Evolutionary conservation across 306 rosid genomes (phyloP), one percentile per base, ranked within the genome.

Genomic region (Malus sieversii): DNA sequence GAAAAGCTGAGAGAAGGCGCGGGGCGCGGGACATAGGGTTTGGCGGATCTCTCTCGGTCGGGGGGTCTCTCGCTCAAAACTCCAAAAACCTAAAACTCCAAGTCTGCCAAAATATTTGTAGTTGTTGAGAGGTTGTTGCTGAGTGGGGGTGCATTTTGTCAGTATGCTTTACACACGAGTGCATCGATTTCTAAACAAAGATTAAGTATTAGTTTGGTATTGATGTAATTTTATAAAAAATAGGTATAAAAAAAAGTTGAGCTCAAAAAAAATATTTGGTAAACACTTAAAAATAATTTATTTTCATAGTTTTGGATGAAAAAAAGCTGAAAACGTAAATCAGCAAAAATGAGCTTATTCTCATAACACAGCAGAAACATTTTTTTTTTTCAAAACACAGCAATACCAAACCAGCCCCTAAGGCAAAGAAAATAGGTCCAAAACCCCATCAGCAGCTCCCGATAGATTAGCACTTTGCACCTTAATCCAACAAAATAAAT

Each of bases 161-260:
- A 60, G 70, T 74, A 27, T 27, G 77, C 77, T 61, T 74, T 74
- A 10, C 46, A 62, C 77, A 62, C 61, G 70, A 61, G 59, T 61
- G 60, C 57, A 19, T 44, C 77, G 68, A 38, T 38, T 60, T 74
- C 61, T 35, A 19, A 44, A 42, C 22, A n/a, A 12, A 13, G 1
- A 14, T 27, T 27, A 27, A 27, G 29, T 27, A 27, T 27, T 27
- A 2, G 29, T 27, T 27, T 27, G 29, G 3, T 27, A 27, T 2
- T 27, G 29, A 27, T 2, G 3, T 27, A 2, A 1, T 27, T 27
- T 27, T 27, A 27, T 27, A 27, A 2, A 27, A 27, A 27, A 27
- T 27, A 27, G 27, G 27, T 27, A 27, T 27, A 27, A 2, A 27
- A 27, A 27, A 27, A 27, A 27, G 29, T 27, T 27, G 29, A 27